Conservation (phyloP, 2,329 filamentous ascomycete genomes). For the Paecilomyces formosus region DNA sequence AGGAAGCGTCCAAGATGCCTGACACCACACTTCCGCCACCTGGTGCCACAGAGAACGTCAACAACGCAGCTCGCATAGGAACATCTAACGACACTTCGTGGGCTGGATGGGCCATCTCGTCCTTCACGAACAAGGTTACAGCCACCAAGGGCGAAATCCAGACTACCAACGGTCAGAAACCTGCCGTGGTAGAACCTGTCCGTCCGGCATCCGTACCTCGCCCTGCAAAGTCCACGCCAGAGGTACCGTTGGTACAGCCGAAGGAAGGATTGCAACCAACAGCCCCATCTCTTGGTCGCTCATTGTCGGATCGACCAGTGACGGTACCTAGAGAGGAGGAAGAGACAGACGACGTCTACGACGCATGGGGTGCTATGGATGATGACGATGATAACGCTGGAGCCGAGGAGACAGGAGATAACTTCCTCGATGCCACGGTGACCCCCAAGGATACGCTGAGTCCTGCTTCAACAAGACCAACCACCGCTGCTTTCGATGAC, state of each 20-base stretch:
- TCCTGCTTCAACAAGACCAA: slow-evolving; percentile 18
- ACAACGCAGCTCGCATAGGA: slow-evolving; percentile 62
- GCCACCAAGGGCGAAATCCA: slow-evolving; percentile 82
- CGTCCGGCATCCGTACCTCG: slow-evolving; percentile 45
- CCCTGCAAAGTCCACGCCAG: slow-evolving; percentile 24
- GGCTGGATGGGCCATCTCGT: slow-evolving; percentile 97
- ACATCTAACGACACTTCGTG: slow-evolving; percentile 68
- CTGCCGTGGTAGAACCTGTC: slow-evolving; percentile 33
- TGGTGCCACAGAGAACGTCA: slow-evolving; percentile 37
- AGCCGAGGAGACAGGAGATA: slow-evolving; percentile 38
- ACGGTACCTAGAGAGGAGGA: slow-evolving; percentile 42
- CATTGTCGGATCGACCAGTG: slow-evolving; percentile 33
- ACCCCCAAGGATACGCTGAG: slow-evolving; percentile 19
- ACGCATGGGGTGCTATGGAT: slow-evolving; percentile 66
- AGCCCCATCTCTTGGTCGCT: slow-evolving; percentile 24
- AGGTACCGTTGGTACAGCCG: slow-evolving; percentile 12
- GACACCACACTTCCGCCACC: slow-evolving; percentile 69
- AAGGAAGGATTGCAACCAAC: slow-evolving; percentile 17
- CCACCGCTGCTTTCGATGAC: slow-evolving; percentile 59
- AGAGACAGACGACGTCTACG: slow-evolving; percentile 54
- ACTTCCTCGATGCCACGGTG: slow-evolving; percentile 38
- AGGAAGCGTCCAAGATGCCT: slow-evolving; percentile 68
- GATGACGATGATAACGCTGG: slow-evolving; percentile 45
- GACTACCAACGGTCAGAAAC: slow-evolving; percentile 42
- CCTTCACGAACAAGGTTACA: slow-evolving; percentile 90